Percentiles rank a stretch among this genome's conserved stretches.
Evolutionary conservation across 208 protist genomes (phyloP).

Genomic region (Leishmania tarentolae): DNA sequence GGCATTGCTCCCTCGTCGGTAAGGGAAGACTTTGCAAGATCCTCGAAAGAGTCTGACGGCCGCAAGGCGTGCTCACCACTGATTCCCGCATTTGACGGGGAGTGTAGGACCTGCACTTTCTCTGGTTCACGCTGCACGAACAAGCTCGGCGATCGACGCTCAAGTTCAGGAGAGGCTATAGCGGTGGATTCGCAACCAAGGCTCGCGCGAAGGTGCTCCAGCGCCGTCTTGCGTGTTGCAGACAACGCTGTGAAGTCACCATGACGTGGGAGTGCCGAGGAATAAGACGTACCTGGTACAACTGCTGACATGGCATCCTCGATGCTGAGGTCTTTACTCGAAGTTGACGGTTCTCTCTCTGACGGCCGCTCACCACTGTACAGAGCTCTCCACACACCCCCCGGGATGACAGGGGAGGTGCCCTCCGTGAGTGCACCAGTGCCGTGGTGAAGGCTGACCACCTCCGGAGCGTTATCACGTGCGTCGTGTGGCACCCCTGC

Average conservation of each 20-base stretch:
- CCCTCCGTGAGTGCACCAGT: too few relatives aligned
- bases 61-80: not conserved
- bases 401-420: slow-evolving; percentile 10
- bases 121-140: not conserved
- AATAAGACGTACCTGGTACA: not conserved
- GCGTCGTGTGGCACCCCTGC: not conserved
- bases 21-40: not conserved
- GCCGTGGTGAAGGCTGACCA: not conserved
- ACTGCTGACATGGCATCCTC: not conserved
- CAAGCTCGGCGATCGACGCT: not conserved
- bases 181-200: slow-evolving; percentile 2
- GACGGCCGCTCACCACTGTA: slow-evolving; percentile 4
- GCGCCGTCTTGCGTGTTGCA: slow-evolving; percentile 34
- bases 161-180: too few relatives aligned
- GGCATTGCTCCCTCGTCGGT: too few relatives aligned
- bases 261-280: not conserved
- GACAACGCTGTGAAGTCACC: slow-evolving; percentile 41
- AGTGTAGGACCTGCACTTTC: not conserved
- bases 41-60: slow-evolving; percentile 1
- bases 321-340: not conserved
- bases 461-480: not conserved
- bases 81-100: not conserved
- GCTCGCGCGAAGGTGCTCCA: slow-evolving; percentile 51
- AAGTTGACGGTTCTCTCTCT: not conserved
- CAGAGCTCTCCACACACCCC: slow-evolving; percentile 15